Conservation (phyloP, 1,139 yeast genomes). For the Geotrichum europaeum region DNA sequence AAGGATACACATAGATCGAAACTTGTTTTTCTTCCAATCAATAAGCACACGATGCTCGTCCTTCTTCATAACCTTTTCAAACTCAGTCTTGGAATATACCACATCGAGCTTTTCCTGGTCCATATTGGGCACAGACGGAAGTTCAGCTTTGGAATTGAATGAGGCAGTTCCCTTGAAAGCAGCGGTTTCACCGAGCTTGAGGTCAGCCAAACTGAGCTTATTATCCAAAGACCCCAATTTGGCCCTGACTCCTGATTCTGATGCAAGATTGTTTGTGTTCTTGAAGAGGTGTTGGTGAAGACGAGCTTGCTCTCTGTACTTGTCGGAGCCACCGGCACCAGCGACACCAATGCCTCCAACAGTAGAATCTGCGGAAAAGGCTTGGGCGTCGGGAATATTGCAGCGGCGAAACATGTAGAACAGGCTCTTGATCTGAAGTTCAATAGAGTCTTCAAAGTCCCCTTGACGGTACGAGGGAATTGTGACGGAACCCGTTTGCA, state of each 20-base stretch:
- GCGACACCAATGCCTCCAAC: conserved; percentile 18
- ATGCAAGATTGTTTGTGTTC: neutral
- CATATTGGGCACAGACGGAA: conserved; percentile 21
- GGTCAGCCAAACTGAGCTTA: conserved; percentile 9
- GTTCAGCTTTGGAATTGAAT: conserved; percentile 13
- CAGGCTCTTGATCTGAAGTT: conserved; percentile 53
- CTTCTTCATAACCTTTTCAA: conserved; percentile 38
- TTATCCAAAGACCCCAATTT: conserved; percentile 5
- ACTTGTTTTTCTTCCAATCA: conserved; percentile 61
- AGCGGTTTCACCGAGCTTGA: neutral
- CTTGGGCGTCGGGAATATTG: conserved; percentile 41
- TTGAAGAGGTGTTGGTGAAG: neutral
- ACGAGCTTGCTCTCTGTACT: conserved; percentile 14
- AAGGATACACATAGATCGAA: conserved; percentile 52
- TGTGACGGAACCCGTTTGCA: neutral
- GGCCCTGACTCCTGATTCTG: neutral
- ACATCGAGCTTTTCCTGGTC: conserved; percentile 45
- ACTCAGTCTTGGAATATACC: conserved; percentile 45
- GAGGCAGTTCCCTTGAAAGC: neutral
- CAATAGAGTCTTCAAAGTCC: conserved; percentile 48
- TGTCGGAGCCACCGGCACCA: conserved; percentile 18
- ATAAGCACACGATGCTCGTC: conserved; percentile 59
- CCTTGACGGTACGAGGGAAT: conserved; percentile 33
- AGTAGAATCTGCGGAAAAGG: conserved; percentile 25
- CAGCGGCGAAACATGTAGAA: conserved; percentile 52